Base-by-base conservation (phyloP, 163 green algal species). In the Dunaliella salina region DNA sequence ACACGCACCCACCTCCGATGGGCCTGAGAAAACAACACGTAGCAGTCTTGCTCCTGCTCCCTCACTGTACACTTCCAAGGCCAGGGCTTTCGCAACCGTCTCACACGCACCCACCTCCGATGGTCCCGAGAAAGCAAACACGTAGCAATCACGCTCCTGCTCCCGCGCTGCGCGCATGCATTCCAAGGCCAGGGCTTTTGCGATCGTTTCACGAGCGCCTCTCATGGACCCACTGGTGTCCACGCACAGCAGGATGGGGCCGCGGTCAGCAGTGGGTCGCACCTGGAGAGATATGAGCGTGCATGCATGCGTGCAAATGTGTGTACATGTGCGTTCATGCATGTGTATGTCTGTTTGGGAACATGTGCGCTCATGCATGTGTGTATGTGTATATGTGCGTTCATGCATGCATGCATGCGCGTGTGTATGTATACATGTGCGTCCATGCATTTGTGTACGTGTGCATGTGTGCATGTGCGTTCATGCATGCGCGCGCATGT, bases 221-320 rank as follows among this genome's bases (percentile, higher is more conserved):
- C 87, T 59, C 95, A 97, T 97, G 35, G 90, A 95, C 33, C 92
- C 95, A 88, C 88, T 95, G 87, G 95, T 98, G 90, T 98, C 96
- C 30, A 98, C 88, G 88, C 96, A 98, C 83, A 97, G 87, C 82
- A 98, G 96, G 91, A 98, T 98, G 83, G 96, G 96, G 0, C 96
- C 96, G 83, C 94, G 87, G 85, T 98, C 95, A 0, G 94, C 95
- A 11, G 95, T 92, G 5, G 96, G 96, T 22, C 84, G 83, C 63
- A 85, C 83, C 83, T 85, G 83, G 0, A 17, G 3, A 45, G n/a
- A 29, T 82, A 57, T 29, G 79, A 26, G 79, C 17, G 32, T 50
- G 22, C 63, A 12, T 75, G 63, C 20, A 12, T 75, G 63, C 20
- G 63, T 75, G 72, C 40, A 20, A 29, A 12, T 75, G 63, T 75